These are phyloP conservation scores for Arthrobotrys sphaeroides DNA, from an alignment of 2,329 filamentous ascomycete genomes.

Conservation along the genomic window DNA sequence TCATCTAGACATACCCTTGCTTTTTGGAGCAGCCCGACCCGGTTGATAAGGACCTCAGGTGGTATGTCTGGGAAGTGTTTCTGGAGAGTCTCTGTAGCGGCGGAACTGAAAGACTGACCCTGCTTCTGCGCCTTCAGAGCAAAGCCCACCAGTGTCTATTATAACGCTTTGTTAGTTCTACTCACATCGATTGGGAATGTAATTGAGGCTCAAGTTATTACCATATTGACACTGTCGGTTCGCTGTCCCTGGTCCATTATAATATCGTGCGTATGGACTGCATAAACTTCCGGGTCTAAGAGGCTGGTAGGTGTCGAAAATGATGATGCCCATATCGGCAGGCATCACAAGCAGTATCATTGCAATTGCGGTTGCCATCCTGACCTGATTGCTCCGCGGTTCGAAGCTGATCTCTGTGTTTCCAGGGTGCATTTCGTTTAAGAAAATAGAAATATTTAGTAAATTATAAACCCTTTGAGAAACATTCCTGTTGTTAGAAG, in stretches of 20 bases:
- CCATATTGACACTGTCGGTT: conserved; percentile 16
- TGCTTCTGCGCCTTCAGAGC: conserved; percentile 12
- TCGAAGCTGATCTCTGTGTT: too few species aligned
- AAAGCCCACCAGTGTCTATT: conserved; percentile 26
- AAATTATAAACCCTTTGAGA: too few species aligned
- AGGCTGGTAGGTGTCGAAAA: too few species aligned
- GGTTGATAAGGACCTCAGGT: background rate
- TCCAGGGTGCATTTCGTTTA: too few species aligned
- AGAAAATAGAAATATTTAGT: too few species aligned
- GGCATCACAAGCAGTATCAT: too few species aligned
- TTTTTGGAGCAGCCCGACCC: conserved; percentile 4
- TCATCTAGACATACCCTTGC: conserved; percentile 10
- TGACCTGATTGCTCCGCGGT: too few species aligned
- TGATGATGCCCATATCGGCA: too few species aligned
- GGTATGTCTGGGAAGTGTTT: conserved; percentile 27
- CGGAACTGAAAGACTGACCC: conserved; percentile 24
- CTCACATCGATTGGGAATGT: background rate
- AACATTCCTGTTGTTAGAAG: too few species aligned
- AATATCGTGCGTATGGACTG: too few species aligned
- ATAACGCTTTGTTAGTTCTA: background rate
- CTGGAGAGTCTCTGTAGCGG: conserved; percentile 21
- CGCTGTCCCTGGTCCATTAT: conserved; percentile 29
- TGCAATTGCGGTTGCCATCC: too few species aligned
- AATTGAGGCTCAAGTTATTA: background rate
- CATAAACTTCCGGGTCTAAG: background rate